Base-by-base conservation (phyloP, 371 early-diverging fungal genomes). In the Actinomucor elegans region DNA sequence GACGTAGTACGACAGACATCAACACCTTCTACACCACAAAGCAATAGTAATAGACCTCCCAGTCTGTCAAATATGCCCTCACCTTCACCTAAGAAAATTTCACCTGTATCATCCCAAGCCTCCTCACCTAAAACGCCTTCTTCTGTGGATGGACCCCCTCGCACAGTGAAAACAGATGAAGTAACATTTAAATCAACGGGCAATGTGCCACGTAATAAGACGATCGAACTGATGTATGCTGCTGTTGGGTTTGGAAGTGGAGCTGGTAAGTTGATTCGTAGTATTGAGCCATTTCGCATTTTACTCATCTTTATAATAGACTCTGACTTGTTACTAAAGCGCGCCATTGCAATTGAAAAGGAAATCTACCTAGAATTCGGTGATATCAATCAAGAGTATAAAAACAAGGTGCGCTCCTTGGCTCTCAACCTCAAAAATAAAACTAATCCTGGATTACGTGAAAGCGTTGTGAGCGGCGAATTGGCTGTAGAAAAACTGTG, bases 161-260 rank as follows among this genome's bases (percentile, higher is more conserved):
- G 93, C 3, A 86, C 81, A 11, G 54, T 85, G 12, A 76, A 78
- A 38, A 37, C 75, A 14, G 93, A 92, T 54, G 83, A 79, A n/a
- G 64, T 91, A 11, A 69, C 63, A 14, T 61, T 80, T 21, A 68
- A 64, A 45, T 57, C 81, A 0, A 80, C 89, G 5, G 89, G 89
- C n/a, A 89, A 84, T 52, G 71, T 69, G 18, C 75, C 82, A 24
- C 85, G 98, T 20, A 92, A 94, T 57, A 91, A 87, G 53, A 88
- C 89, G 36, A 81, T 88, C 48, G 94, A 92, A 47, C 71, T 98
- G 61, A 67, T 97, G 51, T 94, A 95, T 61, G 70, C 82, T 52
- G 87, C 94, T 0, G 67, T 98, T 46, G 91, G 84, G 1, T 66
- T 78, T 4, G 92, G 85, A 34, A 84, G 87, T 35, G 77, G 70